phyloP scores from a whole-genome alignment of 2,329 filamentous ascomycete genomes.

The Escovopsis sp. region DNA sequence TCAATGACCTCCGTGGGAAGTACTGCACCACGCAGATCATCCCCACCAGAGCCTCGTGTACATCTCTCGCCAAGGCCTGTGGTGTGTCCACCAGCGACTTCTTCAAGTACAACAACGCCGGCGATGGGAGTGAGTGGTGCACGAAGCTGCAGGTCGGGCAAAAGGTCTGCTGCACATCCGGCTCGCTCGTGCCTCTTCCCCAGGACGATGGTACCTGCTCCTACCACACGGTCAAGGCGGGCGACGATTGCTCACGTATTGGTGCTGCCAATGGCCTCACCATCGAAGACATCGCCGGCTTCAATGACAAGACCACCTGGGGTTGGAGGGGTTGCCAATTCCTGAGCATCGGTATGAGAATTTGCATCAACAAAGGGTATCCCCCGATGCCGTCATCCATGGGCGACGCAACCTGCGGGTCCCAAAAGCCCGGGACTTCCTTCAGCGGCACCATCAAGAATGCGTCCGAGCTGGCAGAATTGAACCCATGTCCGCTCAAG shows the following conservation, averaged over 20 bases:
- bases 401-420: constrained; percentile 11
- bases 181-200: constrained; percentile 19
- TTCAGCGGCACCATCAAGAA: constrained; percentile 3
- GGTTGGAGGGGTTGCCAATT: constrained; percentile 11
- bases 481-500: constrained; percentile 18
- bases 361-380: constrained; percentile 11
- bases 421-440: constrained; percentile 11
- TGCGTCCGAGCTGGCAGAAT: constrained; percentile 6
- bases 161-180: constrained; percentile 23
- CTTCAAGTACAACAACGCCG: constrained; percentile 23
- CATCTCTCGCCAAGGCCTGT: constrained; percentile 21
- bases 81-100: constrained; percentile 24
- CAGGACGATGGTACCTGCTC: constrained; percentile 21
- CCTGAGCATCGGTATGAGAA: constrained; percentile 5
- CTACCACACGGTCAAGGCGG: constrained; percentile 16
- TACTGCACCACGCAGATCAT: background rate
- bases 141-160: constrained; percentile 17
- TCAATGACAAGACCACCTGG: constrained; percentile 15
- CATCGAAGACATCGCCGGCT: constrained; percentile 7
- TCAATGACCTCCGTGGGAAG: background rate
- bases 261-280: constrained; percentile 10
- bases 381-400: constrained; percentile 11
- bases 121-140: constrained; percentile 13
- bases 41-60: constrained; percentile 22
- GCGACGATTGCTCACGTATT: constrained; percentile 20